Base-by-base conservation (phyloP, 2,329 filamentous ascomycete species). In the Cladorrhinum sp. region DNA sequence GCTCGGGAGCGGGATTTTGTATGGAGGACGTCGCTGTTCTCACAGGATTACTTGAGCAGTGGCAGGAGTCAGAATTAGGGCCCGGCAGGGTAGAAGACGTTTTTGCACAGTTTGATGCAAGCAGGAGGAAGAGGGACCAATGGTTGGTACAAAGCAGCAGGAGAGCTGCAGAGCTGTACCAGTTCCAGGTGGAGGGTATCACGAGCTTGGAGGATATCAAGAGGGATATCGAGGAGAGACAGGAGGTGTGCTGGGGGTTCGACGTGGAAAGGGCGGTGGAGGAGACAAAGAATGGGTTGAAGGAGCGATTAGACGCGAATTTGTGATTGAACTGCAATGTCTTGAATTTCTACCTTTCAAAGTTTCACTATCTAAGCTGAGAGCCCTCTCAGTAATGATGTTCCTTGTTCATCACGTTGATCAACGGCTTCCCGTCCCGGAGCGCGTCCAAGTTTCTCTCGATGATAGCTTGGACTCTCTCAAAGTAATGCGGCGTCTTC, bases 1-100 rank as follows among this genome's bases (percentile, higher is more conserved):
- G 84, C 0, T 79, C 84, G 1, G 85, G 85, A 2, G 80, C 82
- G 0, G 83, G 82, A 1, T 78, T 86, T 66, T 82, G 80, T 1
- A 81, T 87, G 59, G 81, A 85, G 64, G 82, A 85, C 60, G 74
- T 72, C 1, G 73, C 74, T 16, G 71, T 79, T 2, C 67, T 80
- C 1, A 75, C 78, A 0, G 74, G 77, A 2, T 68, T 86, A 0
- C 71, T 87, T 0, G 77, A 75, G 0, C 74, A 79, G 20, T n/a
- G 50, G 5, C 3, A 32, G 74, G 75, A 0, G 65, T 74, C 10
- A 72, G 78, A 2, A 60, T 64, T 0, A 70, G 63, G 0, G 61
- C 65, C 0, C 3, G 59, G 66, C 0, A 74, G 80, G 7, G 68
- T 81, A 0, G 70, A 75, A 5, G 73, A 72, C 0, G 83, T 75